A percentile compares a stretch with the other conserved stretches of the same genome.
phyloP scores from a whole-genome alignment of 768 basidiomycete species.

The Leccinellum albellum region DNA sequence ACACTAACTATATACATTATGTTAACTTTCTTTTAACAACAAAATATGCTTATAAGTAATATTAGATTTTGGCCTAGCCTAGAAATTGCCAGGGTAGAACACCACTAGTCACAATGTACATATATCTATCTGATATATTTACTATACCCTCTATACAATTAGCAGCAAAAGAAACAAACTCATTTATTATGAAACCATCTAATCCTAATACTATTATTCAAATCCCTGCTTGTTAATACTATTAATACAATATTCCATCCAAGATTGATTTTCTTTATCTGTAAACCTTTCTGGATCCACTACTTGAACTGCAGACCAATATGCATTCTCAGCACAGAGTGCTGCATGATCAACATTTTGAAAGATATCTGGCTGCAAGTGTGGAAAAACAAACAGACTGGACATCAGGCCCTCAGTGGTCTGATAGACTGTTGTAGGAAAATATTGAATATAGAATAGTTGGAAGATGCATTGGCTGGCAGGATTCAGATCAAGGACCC shows the following conservation, averaged over 20 bases:
- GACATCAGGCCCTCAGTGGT: background rate
- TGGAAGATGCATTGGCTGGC: conserved; percentile 40
- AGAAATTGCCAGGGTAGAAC: too few species aligned
- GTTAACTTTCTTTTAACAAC: too few species aligned
- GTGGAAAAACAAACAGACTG: conserved; percentile 21
- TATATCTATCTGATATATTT: too few species aligned
- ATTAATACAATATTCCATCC: conserved; percentile 1
- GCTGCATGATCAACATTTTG: conserved; percentile 58
- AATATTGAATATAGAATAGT: conserved; percentile 51
- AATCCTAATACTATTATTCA: background rate
- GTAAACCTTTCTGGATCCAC: background rate
- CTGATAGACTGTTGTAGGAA: conserved; percentile 4
- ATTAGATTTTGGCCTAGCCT: too few species aligned
- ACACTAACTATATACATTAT: too few species aligned
- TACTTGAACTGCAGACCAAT: conserved; percentile 37
- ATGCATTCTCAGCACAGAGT: conserved; percentile 52
- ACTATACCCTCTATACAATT: too few species aligned
- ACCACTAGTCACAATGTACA: too few species aligned
- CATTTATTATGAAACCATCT: too few species aligned
- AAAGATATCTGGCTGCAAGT: conserved; percentile 37
- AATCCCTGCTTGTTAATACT: background rate
- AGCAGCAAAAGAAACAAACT: too few species aligned
- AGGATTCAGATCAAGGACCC: conserved; percentile 32
- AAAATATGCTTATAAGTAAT: too few species aligned
- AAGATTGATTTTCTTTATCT: conserved; percentile 5